Evolutionary conservation across 2,329 filamentous ascomycete genomes (phyloP), one percentile per base, ranked within the genome.

Genomic region (Pestalotiopsis sp.): DNA sequence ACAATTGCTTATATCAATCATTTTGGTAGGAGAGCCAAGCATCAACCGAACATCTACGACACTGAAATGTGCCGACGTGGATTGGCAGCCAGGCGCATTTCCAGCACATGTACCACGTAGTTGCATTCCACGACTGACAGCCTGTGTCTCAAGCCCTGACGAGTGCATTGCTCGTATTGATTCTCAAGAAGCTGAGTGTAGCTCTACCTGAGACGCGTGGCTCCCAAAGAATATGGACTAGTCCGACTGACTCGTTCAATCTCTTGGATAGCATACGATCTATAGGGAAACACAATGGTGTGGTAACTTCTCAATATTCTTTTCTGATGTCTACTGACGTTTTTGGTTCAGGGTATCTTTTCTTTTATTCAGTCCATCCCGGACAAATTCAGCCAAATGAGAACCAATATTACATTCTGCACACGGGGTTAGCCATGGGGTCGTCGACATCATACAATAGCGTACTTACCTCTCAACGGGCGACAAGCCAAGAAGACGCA

Each of bases 401-500:
- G 45, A n/a, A 52, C 20, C 45, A 52, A n/a, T 25, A 62, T 62
- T 40, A 62, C 59, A 62, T 62, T 36, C 59, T 62, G 31, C 17
- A 23, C 4, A 62, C 38, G 2, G 17, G 5, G 59, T 38, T 62
- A 36, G 31, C 13, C 4, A 62, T 6, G 3, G 17, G 6, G 4
- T 41, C 11, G 13, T 20, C 13, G 38, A 36, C 20, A 31, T 40
- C 59, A 59, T 38, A 12, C 12, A 40, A 36, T 36, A 62, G 14
- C 20, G 27, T 40, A 62, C 70, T 63, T 71, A 77, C 82, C 89
- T 84, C 78, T 95, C 90, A 62, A 97, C 91, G 11, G 94, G 94
- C 66, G 85, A 90, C 78, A 97, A 83, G 1, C 94, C 94, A 72
- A 97, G 83, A 74, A 97, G 80, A 71, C 87, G 87, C 94, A 97